Base-by-base conservation (phyloP, 169 alveolate species). In the Plasmodium yoelii region DNA sequence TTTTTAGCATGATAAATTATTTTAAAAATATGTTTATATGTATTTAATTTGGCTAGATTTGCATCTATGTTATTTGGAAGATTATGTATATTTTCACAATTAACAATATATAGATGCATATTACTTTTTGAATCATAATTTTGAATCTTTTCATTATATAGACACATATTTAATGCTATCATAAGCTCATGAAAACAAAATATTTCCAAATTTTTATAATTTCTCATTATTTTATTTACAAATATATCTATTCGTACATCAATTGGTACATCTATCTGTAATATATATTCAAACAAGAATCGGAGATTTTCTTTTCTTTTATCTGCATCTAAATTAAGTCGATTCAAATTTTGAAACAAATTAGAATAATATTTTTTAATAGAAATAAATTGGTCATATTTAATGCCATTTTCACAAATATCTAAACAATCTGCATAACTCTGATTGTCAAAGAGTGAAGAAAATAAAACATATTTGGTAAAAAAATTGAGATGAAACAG, bases 361-460 rank as follows among this genome's bases (percentile, higher is more conserved):
- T 47, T 44, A 53, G 22, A 67, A 39, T 26, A 39, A 8, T 34
- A 34, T 34, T 34, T 34, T 34, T 34, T 34, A 34, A 34, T 34
- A 4, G 4, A 3, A 7, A 3, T 5, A 34, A 7, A 5, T 5
- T 28, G 53, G 51, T 64, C 24, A 80, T 19, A 8, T 0, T 19
- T 10, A 51, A 34, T 80, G 55, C 51, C 55, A 65, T 80, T 7
- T 18, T 49, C 39, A n/a, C 67, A 80, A 13, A 80, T 67, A 12
- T 65, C 46, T 12, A 80, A 12, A 5, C 77, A 80, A 15, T 80
- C 90, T 24, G 67, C 44, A 42, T 80, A 49, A 8, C 67, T 71
- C 15, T 80, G 90, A 19, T 46, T 65, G 15, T 80, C 90, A 69
- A 49, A 80, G 4, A 65, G 51, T 9, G 90, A n/a, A 6, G 90